A percentile compares a stretch with the other conserved stretches of the same genome.
phyloP scores from a whole-genome alignment of 192 early-diverging fungal genomes.

The Podila clonocystis region DNA sequence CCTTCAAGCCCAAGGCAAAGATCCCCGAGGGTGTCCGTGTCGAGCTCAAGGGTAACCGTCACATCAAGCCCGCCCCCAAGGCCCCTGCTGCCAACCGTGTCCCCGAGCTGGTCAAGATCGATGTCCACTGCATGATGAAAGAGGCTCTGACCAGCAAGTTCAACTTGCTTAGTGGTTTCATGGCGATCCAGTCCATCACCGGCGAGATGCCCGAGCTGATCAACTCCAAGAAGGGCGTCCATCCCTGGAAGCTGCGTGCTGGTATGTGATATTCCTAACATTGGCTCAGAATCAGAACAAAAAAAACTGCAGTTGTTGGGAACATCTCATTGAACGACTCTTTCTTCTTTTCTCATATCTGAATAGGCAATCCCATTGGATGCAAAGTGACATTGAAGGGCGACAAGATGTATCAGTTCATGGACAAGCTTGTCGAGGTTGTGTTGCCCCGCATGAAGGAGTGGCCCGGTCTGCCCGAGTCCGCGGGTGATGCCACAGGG shows the following conservation, averaged over 20 bases:
- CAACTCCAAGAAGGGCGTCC: constrained; percentile 81
- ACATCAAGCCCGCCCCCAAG: constrained; percentile 65
- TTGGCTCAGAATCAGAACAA: too few relatives aligned
- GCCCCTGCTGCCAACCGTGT: constrained; percentile 65
- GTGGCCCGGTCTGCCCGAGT: constrained; percentile 81
- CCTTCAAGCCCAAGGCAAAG: constrained; percentile 45
- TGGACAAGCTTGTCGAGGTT: constrained; percentile 94
- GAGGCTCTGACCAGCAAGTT: constrained; percentile 90
- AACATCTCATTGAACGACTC: not conserved
- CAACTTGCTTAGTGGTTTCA: constrained; percentile 87
- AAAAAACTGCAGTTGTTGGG: too few relatives aligned
- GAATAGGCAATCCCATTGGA: constrained; percentile 85
- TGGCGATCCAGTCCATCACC: constrained; percentile 91
- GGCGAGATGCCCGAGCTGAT: constrained; percentile 84
- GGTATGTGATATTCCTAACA: constrained; percentile 35
- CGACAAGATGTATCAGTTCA: constrained; percentile 90
- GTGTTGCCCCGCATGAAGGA: constrained; percentile 95
- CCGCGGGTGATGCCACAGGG: constrained; percentile 83
- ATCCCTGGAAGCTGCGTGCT: constrained; percentile 88
- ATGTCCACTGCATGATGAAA: constrained; percentile 88
- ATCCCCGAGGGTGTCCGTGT: constrained; percentile 44
- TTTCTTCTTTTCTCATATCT: not conserved
- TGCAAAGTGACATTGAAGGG: constrained; percentile 86
- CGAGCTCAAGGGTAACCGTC: constrained; percentile 56
- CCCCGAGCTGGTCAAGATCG: constrained; percentile 78